These are phyloP conservation scores for Balakata baccata DNA, from an alignment of 345 rosid genomes.

Conservation along the genomic window DNA sequence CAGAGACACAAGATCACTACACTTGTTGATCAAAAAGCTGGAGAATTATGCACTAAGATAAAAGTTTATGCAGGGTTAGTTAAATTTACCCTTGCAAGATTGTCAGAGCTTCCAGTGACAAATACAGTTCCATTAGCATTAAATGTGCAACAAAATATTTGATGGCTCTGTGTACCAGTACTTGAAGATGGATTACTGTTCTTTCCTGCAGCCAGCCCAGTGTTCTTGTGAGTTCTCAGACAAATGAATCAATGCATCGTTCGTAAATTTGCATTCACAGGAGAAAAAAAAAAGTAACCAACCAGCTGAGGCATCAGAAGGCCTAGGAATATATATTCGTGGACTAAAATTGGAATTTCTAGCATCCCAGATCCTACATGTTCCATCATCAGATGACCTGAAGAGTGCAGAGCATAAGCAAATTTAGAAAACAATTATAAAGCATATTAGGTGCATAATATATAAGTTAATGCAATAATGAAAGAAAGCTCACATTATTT, in stretches of 20 bases:
- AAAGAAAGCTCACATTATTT: background rate
- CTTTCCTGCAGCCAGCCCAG: conserved; percentile 59
- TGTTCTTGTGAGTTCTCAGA: conserved; percentile 11
- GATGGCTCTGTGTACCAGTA: conserved; percentile 60
- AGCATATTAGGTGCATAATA: background rate
- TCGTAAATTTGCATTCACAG: conserved; percentile 12
- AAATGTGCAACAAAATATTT: conserved; percentile 89
- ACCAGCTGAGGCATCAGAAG: conserved; percentile 67
- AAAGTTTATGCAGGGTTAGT: background rate
- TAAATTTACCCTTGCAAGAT: conserved; percentile 84
- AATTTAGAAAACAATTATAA: background rate
- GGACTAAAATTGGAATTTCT: conserved; percentile 64
- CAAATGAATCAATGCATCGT: conserved; percentile 20
- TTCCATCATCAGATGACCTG: conserved; percentile 99
- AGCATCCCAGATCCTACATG: conserved; percentile 99
- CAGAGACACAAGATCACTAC: background rate
- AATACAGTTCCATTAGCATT: conserved; percentile 93
- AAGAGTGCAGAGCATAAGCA: conserved; percentile 32
- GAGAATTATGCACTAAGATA: conserved; percentile 2
- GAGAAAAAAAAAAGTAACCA: conserved; percentile 28
- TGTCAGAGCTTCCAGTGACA: conserved; percentile 98
- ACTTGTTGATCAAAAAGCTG: background rate
- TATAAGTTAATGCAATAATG: background rate
- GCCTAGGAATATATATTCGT: conserved; percentile 78
- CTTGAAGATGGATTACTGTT: conserved; percentile 62